phyloP scores from a whole-genome alignment of 495 filamentous ascomycete species.

The Delitschia confertaspora region DNA sequence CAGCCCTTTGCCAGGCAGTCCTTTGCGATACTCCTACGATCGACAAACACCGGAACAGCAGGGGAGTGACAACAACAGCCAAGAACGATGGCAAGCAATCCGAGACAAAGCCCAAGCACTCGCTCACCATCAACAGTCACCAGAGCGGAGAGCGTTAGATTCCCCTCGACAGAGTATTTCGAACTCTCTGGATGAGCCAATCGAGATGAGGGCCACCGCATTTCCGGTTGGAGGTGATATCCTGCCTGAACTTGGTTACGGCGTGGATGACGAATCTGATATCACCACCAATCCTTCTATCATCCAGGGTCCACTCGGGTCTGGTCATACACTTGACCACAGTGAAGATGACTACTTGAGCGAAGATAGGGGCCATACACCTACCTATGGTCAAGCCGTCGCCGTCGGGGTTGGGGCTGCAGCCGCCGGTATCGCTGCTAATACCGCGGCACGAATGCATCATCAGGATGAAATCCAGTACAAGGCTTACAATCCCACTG shows the following conservation, averaged over 20 bases:
- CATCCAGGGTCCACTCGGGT: conserved; percentile 59
- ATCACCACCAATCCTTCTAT: conserved; percentile 71
- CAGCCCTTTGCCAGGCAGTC: conserved; percentile 7
- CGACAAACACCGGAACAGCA: background rate
- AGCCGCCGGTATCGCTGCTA: conserved; percentile 39
- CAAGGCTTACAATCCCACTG: conserved; percentile 39
- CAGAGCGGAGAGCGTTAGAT: conserved; percentile 42
- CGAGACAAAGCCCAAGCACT: conserved; percentile 26
- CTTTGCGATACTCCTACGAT: conserved; percentile 6
- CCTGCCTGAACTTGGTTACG: conserved; percentile 59
- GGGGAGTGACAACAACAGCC: conserved; percentile 16
- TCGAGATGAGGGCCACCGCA: conserved; percentile 53
- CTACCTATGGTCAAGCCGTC: conserved; percentile 34
- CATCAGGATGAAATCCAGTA: too few relatives aligned
- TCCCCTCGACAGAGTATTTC: conserved; percentile 74
- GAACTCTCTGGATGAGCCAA: conserved; percentile 49
- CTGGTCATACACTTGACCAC: conserved; percentile 39
- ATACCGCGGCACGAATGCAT: conserved; percentile 30
- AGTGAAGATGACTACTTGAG: conserved; percentile 39
- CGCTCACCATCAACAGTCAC: conserved; percentile 6
- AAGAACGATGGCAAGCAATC: conserved; percentile 27
- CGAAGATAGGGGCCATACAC: conserved; percentile 31
- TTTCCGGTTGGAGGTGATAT: conserved; percentile 45
- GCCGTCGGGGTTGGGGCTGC: conserved; percentile 37
- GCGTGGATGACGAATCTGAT: conserved; percentile 56